These are phyloP conservation scores for Aspergillus leporis DNA, from an alignment of 495 filamentous ascomycete genomes.

Conservation along the genomic window DNA sequence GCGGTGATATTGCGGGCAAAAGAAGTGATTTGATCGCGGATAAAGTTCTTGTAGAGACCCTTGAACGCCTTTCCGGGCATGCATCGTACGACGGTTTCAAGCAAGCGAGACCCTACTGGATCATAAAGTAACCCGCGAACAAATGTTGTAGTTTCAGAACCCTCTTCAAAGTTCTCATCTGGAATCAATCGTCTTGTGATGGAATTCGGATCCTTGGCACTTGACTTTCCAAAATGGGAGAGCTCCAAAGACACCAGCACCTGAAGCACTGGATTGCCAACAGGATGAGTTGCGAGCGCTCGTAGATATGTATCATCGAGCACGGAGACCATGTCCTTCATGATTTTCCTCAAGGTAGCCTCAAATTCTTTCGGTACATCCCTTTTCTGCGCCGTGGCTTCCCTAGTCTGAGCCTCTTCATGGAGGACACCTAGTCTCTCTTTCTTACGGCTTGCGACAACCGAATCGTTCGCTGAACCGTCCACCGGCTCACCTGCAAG, in stretches of 20 bases:
- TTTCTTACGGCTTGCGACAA: slow-evolving; percentile 86
- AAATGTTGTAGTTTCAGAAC: slow-evolving; percentile 63
- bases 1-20: slow-evolving; percentile 87
- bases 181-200: slow-evolving; percentile 63
- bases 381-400: slow-evolving; percentile 36
- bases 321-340: slow-evolving; percentile 65
- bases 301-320: slow-evolving; percentile 74
- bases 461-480: slow-evolving; percentile 59
- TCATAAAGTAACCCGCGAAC: slow-evolving; percentile 87
- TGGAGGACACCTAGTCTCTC: slow-evolving; percentile 64
- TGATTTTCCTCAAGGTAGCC: slow-evolving; percentile 73
- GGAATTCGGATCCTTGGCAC: slow-evolving; percentile 58
- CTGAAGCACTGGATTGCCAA: slow-evolving; percentile 87
- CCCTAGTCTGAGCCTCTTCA: slow-evolving; percentile 38
- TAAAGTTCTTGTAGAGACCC: slow-evolving; percentile 69
- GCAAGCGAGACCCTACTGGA: slow-evolving; percentile 80
- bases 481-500: slow-evolving; percentile 79
- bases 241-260: slow-evolving; percentile 84
- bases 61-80: slow-evolving; percentile 90
- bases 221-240: slow-evolving; percentile 63
- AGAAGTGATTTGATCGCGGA: slow-evolving; percentile 71
- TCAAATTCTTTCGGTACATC: slow-evolving; percentile 78
- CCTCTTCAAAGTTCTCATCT: slow-evolving; percentile 60
- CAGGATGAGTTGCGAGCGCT: slow-evolving; percentile 79
- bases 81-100: slow-evolving; percentile 78